Base-by-base conservation (phyloP, 2,329 filamentous ascomycete genomes). In the Colletotrichum gigasporum region DNA sequence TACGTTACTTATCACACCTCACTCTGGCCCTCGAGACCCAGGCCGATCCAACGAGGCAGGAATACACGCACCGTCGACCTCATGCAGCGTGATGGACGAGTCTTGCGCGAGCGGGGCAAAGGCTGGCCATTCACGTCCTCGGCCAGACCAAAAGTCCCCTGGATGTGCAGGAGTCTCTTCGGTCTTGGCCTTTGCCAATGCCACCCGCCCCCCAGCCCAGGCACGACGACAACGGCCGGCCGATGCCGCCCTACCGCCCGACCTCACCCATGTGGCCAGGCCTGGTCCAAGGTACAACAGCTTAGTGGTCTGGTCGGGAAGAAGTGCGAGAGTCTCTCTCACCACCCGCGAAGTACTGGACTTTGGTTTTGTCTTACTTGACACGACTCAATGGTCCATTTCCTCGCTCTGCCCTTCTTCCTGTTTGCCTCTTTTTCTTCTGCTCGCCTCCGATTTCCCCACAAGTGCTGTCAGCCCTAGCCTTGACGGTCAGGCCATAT, bases 111-210 rank as follows among this genome's bases (percentile, higher is more conserved):
- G 56, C 24, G 41, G 48, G 24, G 34, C 28, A 22, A 9, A 30
- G 34, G 32, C 34, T 30, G 35, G 6, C 48, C 48, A 48, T 14
- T 61, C 61, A 44, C 34, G 22, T 42, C 41, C 12, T 22, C 16
- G 18, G 9, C n/a, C 56, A 35, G 10, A 16, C 14, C 56, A 50
- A 44, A 48, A 44, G 28, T 50, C 22, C 61, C 61, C 50, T 61
- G 56, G 41, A 42, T 18, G 3, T 44, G 48, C 48, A 64, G 54
- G 54, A 45, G 45, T 34, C 44, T 47, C 30, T 47, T 20, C 42
- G 48, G 56, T 26, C 56, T 50, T 64, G 56, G 61, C 56, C 47
- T 35, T 55, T 60, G 48, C 35, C 42, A 50, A 61, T 61, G 41
- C 50, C 56, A 61, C 48, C 61, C 48, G 34, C 41, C 42, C n/a